Evolutionary conservation across 345 rosid species (phyloP), one percentile per base, ranked within the genome.

Genomic region (Erodium maritimum): DNA sequence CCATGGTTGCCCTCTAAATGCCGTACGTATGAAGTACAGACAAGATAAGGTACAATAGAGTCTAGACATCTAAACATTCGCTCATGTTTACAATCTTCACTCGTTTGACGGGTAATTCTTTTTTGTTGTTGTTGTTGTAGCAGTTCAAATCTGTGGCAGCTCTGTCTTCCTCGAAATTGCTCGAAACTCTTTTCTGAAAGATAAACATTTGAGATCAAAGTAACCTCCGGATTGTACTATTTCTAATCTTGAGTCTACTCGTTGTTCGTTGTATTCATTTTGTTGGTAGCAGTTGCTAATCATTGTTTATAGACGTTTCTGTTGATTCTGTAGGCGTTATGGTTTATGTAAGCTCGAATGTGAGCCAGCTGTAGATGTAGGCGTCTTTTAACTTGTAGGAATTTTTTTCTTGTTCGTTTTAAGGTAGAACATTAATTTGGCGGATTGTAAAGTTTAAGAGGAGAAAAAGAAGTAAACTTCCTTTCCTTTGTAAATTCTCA

Each of bases 111-210:
- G n/a, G n/a, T n/a, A n/a, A n/a, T n/a, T n/a, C n/a, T n/a, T n/a
- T n/a, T n/a, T n/a, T n/a, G n/a, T n/a, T n/a, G 29, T 21, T 62
- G 17, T 54, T 67, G 23, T 56, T 18, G 2, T 65, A 53, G 66
- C 93, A 90, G 97, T 87, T 79, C 60, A 80, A 85, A 75, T 79
- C 87, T 0, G 97, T 90, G 69, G 88, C 87, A 5, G 69, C 76
- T 5, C 60, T 85, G 63, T 69, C 84, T 46, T 90, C 95, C 12
- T 70, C 82, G 3, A 68, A 69, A 65, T 68, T 85, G 68, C 85
- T 73, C 19, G 94, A 80, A 45, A 72, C 76, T 16, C 82, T 82
- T 42, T 90, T 90, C 77, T 74, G 77, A 75, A 64, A 42, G 48
- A 42, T 42, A 14, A 42, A 42, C 34, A 42, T 42, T 13, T 2